Conservation (phyloP, 805 yeast genomes). For the Candida pseudoglaebosa region DNA sequence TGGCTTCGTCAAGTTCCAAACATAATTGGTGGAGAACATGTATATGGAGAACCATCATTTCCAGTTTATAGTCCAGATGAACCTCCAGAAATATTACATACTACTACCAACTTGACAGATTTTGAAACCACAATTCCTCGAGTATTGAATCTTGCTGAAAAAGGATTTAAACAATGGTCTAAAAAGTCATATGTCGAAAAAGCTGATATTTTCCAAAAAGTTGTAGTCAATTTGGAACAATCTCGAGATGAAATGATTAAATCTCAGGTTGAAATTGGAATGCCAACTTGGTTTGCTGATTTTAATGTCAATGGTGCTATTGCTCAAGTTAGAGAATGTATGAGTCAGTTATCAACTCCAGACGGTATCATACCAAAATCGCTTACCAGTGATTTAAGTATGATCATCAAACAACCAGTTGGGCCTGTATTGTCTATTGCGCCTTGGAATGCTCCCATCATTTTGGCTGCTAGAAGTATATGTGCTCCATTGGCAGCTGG, state of each 20-base stretch:
- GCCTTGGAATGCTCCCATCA: conserved; percentile 49
- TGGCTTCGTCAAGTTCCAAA: conserved; percentile 9
- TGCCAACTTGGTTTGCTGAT: conserved; percentile 32
- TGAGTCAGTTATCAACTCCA: conserved; percentile 16
- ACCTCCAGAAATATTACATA: conserved; percentile 6
- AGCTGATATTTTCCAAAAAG: conserved; percentile 16
- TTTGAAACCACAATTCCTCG: conserved; percentile 7
- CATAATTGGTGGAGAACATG: conserved; percentile 13
- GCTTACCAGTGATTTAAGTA: conserved; percentile 15
- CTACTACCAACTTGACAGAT: conserved; percentile 3
- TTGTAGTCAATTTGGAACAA: conserved; percentile 13
- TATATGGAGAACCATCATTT: conserved; percentile 1
- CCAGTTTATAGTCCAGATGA: conserved; percentile 11
- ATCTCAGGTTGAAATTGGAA: conserved; percentile 29
- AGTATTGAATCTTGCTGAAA: conserved; percentile 17
- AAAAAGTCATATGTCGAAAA: conserved; percentile 13
- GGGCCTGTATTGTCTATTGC: conserved; percentile 46
- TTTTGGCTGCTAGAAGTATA: conserved; percentile 36
- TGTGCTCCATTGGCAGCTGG: conserved; percentile 47
- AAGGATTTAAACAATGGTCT: conserved; percentile 28
- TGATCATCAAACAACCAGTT: conserved; percentile 34
- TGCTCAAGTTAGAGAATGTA: conserved; percentile 26
- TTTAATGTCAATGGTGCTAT: conserved; percentile 28
- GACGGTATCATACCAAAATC: conserved; percentile 16
- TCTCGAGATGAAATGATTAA: conserved; percentile 10